phyloP scores from a whole-genome alignment of 106 monocot species.

The Platanthera guangdongensis region DNA sequence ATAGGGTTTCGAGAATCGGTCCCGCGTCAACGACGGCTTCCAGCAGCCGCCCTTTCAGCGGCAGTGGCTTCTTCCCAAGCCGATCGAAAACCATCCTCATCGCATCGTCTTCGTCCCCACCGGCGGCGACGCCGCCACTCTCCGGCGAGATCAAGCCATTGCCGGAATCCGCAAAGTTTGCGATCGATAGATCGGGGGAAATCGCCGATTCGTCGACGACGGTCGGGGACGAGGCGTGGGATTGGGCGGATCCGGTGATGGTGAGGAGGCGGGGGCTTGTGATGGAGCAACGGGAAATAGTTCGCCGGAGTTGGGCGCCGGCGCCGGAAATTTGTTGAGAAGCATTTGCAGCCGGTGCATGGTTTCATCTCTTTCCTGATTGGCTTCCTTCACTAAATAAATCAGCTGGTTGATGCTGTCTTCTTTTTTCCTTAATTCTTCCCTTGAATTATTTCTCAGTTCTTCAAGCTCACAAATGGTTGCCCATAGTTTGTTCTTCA shows the following conservation, averaged over 20 bases:
- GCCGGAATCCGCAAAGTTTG: neutral
- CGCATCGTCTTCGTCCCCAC: neutral
- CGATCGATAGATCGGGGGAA: neutral
- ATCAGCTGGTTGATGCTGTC: slow-evolving; percentile 4
- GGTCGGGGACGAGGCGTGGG: neutral
- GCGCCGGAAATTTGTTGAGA: neutral
- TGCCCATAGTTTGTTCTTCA: slow-evolving; percentile 1
- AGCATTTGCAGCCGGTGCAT: slow-evolving; percentile 6
- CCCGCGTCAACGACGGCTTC: slow-evolving; percentile 28
- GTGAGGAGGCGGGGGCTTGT: neutral
- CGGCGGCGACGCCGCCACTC: neutral
- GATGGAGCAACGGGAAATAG: neutral
- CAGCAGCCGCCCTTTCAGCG: slow-evolving; percentile 28
- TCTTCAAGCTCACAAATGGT: slow-evolving; percentile 4
- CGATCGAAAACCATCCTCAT: slow-evolving; percentile 14
- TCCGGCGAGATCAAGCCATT: neutral
- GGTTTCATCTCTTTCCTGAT: slow-evolving; percentile 14
- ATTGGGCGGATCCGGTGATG: neutral
- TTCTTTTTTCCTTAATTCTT: slow-evolving; percentile 12
- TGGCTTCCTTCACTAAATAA: neutral
- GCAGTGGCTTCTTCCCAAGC: slow-evolving; percentile 27
- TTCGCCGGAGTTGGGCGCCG: neutral
- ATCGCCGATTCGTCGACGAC: neutral
- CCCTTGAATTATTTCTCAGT: slow-evolving; percentile 8
- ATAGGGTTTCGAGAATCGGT: slow-evolving; percentile 25